phyloP scores from a whole-genome alignment of 2,329 filamentous ascomycete species.

The Pseudocercospora vitis region DNA sequence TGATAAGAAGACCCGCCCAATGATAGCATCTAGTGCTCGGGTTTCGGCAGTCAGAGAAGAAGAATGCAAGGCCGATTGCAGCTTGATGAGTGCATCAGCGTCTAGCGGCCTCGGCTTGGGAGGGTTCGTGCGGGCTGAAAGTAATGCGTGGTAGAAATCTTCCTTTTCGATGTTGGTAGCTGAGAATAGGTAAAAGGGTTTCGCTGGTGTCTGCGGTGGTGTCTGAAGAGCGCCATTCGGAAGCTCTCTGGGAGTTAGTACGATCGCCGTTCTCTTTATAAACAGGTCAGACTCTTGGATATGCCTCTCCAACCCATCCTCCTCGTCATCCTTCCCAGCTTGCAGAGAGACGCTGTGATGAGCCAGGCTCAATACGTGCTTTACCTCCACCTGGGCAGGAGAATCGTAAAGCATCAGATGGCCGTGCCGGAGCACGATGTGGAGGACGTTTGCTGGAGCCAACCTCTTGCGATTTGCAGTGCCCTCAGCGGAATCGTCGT shows the following conservation, averaged over 20 bases:
- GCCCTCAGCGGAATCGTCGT: conserved; percentile 13
- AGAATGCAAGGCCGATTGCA: conserved; percentile 88
- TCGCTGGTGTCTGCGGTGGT: conserved; percentile 45
- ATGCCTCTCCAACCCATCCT: conserved; percentile 53
- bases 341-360: conserved; percentile 85
- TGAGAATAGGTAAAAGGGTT: conserved; percentile 90
- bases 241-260: conserved; percentile 33
- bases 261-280: conserved; percentile 67
- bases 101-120: conserved; percentile 76
- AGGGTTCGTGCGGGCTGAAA: conserved; percentile 67
- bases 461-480: conserved; percentile 20
- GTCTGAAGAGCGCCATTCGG: conserved; percentile 27
- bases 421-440: conserved; percentile 66
- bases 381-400: conserved; percentile 89
- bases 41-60: conserved; percentile 80
- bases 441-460: conserved; percentile 33
- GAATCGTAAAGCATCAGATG: conserved; percentile 98
- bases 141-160: conserved; percentile 92
- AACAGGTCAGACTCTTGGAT: conserved; percentile 92
- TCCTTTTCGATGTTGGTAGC: conserved; percentile 96
- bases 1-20: conserved; percentile 84
- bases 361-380: conserved; percentile 89
- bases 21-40: conserved; percentile 87
- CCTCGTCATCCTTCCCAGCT: conserved; percentile 55
- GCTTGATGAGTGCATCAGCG: conserved; percentile 78